phyloP scores from a whole-genome alignment of 495 filamentous ascomycete genomes.

The Polyplosphaeria fusca region DNA sequence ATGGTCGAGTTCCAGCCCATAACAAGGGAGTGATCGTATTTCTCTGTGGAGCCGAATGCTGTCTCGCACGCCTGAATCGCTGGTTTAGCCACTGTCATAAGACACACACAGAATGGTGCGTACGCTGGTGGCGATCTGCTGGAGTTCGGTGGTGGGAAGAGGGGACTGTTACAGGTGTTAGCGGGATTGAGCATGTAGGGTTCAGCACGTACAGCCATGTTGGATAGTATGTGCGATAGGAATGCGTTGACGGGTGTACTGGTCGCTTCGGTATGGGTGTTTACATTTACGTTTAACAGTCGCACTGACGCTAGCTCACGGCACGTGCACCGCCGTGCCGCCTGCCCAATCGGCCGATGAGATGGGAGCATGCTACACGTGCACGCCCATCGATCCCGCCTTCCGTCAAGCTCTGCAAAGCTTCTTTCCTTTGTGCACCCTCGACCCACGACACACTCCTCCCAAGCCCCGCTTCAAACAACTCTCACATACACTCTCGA shows the following conservation, averaged over 20 bases:
- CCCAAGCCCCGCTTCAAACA: too few species aligned
- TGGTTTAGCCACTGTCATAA: too few species aligned
- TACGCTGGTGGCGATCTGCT: constrained; percentile 81
- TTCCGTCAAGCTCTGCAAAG: neutral
- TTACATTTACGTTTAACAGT: neutral
- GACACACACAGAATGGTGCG: constrained; percentile 36
- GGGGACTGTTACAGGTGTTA: neutral
- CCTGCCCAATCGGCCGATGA: constrained; percentile 7
- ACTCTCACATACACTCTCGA: too few species aligned
- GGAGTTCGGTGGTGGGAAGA: constrained; percentile 68
- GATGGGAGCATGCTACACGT: constrained; percentile 8
- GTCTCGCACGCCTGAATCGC: constrained; percentile 89
- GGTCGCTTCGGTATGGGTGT: neutral
- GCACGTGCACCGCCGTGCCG: neutral
- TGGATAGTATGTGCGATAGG: neutral
- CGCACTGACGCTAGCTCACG: neutral
- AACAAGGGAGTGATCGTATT: constrained; percentile 79
- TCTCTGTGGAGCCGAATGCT: constrained; percentile 64
- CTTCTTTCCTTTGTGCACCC: too few species aligned
- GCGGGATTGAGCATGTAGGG: neutral
- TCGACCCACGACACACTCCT: too few species aligned
- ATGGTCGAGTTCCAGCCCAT: constrained; percentile 84
- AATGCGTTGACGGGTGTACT: neutral
- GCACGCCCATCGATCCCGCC: neutral
- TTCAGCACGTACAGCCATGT: neutral